Conservation (phyloP, 371 early-diverging fungal genomes). For the Caulochytrium protostelioides region DNA sequence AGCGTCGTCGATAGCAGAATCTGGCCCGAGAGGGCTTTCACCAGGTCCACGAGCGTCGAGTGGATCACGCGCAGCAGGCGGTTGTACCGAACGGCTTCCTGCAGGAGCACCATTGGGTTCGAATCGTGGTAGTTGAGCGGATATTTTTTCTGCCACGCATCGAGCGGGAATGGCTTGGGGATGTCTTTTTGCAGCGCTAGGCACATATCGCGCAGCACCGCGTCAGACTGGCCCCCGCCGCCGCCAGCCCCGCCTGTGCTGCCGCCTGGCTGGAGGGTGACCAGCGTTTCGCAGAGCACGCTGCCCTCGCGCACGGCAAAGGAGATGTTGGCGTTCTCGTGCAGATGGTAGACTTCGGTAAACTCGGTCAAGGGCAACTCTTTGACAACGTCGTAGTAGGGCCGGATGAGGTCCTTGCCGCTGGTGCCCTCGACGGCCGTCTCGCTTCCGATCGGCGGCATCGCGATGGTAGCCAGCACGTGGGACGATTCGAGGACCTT, state of each 20-base stretch:
- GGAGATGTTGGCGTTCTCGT: conserved; percentile 35
- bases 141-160: conserved; percentile 18
- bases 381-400: too few species aligned
- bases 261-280: conserved; percentile 25
- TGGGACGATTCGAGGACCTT: conserved; percentile 18
- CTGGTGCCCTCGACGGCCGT: too few species aligned
- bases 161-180: conserved; percentile 22
- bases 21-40: conserved; percentile 27
- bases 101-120: conserved; percentile 33
- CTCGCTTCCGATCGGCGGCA: too few species aligned
- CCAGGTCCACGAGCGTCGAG: conserved; percentile 19
- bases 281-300: conserved; percentile 22
- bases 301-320: conserved; percentile 34
- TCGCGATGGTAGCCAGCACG: too few species aligned
- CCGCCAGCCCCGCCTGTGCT: conserved; percentile 12
- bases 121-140: conserved; percentile 30
- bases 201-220: conserved; percentile 18
- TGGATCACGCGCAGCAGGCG: conserved; percentile 20
- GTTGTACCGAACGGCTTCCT: conserved; percentile 36
- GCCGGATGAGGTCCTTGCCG: too few species aligned
- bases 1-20: conserved; percentile 33
- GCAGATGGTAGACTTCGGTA: conserved; percentile 34
- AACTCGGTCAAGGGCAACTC: conserved; percentile 29
- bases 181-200: conserved; percentile 15
- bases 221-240: conserved; percentile 15